These are phyloP conservation scores for Gaertneriomyces sp. DNA, from an alignment of 192 early-diverging fungal genomes.

Conservation along the genomic window DNA sequence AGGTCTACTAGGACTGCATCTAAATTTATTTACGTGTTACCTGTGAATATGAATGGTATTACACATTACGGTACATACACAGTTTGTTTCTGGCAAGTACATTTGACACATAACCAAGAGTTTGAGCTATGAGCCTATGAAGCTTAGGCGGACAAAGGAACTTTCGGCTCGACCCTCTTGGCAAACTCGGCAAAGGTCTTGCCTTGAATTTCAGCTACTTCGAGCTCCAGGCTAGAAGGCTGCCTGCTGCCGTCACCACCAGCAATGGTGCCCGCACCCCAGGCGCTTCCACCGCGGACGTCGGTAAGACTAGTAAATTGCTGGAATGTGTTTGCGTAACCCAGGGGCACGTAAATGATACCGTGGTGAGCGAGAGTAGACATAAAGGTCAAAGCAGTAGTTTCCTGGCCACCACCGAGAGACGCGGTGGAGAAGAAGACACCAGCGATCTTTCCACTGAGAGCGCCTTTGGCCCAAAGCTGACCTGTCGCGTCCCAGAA, in stretches of 20 bases:
- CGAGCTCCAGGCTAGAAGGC: conserved; percentile 52
- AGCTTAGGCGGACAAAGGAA: no score
- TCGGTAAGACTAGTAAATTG: conserved; percentile 20
- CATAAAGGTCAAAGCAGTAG: conserved; percentile 62
- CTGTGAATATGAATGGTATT: neutral
- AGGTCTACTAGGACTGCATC: conserved; percentile 53
- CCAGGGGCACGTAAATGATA: conserved; percentile 70
- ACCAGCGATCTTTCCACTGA: conserved; percentile 65
- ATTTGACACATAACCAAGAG: no score
- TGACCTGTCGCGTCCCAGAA: conserved; percentile 58
- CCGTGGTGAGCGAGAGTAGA: conserved; percentile 72
- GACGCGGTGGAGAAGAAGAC: conserved; percentile 67
- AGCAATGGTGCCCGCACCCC: conserved; percentile 71
- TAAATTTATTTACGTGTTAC: neutral
- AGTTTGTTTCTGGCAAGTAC: no score
- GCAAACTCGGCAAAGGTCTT: conserved; percentile 34
- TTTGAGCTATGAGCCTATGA: no score
- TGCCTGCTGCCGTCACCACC: conserved; percentile 67
- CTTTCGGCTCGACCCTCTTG: conserved; percentile 1
- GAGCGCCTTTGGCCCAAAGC: conserved; percentile 49
- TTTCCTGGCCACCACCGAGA: conserved; percentile 74
- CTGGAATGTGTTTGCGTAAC: conserved; percentile 39
- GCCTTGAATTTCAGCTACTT: conserved; percentile 50
- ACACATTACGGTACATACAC: no score
- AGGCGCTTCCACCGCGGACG: conserved; percentile 32